phyloP scores from a whole-genome alignment of 2,329 filamentous ascomycete genomes.

The Ceratocystis huliohia region DNA sequence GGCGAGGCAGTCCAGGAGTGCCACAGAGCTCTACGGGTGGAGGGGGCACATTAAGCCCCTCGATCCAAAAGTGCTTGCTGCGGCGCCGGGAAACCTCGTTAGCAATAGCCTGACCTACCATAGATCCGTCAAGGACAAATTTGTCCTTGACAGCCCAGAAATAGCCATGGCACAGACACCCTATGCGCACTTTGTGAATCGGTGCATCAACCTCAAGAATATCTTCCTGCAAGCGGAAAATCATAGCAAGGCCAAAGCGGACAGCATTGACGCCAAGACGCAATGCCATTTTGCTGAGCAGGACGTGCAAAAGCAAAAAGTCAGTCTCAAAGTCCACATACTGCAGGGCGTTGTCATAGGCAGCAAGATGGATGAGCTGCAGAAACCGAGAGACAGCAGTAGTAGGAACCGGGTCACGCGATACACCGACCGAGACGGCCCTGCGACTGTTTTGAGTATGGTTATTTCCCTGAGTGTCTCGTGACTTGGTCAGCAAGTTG shows the following conservation, averaged over 20 bases:
- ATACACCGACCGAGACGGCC: conserved; percentile 55
- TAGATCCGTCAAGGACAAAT: conserved; percentile 61
- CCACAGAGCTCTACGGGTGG: conserved; percentile 49
- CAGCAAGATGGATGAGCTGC: conserved; percentile 66
- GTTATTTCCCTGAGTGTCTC: conserved; percentile 24
- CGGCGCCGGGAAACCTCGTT: conserved; percentile 65
- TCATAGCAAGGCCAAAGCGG: conserved; percentile 72
- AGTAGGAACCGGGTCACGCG: conserved; percentile 36
- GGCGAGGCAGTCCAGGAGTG: conserved; percentile 36
- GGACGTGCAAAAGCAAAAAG: conserved; percentile 61
- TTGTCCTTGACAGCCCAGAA: conserved; percentile 67
- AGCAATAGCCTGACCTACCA: conserved; percentile 56
- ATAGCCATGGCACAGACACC: conserved; percentile 78
- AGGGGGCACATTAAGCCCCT: conserved; percentile 59
- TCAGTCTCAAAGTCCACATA: conserved; percentile 60
- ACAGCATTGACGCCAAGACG: conserved; percentile 72
- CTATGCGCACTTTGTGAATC: conserved; percentile 62
- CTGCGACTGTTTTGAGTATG: conserved; percentile 36
- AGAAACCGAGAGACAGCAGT: conserved; percentile 54
- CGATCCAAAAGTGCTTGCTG: conserved; percentile 65
- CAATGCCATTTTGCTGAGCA: conserved; percentile 61
- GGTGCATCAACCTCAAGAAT: conserved; percentile 54
- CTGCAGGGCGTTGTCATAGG: conserved; percentile 80
- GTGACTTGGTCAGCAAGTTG: conserved; percentile 30
- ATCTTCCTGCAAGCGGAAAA: conserved; percentile 77